phyloP scores from a whole-genome alignment of 2,329 filamentous ascomycete species.

The Aspergillus texensis region DNA sequence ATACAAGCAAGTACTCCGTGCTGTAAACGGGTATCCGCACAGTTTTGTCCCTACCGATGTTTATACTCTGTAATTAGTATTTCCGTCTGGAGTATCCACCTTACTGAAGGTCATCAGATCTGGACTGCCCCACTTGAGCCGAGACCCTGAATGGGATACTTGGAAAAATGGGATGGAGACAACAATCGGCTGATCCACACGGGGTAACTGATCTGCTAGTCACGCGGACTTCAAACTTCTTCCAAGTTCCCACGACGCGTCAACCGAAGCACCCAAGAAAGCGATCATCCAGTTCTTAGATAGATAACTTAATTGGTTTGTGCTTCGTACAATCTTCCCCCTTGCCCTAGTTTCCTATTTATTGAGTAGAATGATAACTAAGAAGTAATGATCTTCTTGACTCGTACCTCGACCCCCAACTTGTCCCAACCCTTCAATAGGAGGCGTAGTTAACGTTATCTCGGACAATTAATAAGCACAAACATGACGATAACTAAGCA shows the following conservation, averaged over 20 bases:
- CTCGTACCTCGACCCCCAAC: not conserved
- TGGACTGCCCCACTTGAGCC: conserved; percentile 21
- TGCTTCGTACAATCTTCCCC: not conserved
- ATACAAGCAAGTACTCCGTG: too few relatives aligned
- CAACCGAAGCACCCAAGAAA: conserved; percentile 11
- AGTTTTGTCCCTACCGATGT: not conserved
- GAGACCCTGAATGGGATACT: conserved; percentile 12
- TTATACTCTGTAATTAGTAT: too few relatives aligned
- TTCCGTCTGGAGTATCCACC: not conserved
- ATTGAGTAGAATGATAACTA: not conserved
- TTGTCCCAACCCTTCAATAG: too few relatives aligned
- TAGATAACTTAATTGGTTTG: not conserved
- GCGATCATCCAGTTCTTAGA: not conserved
- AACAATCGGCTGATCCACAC: not conserved
- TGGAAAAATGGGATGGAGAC: not conserved
- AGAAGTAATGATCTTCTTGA: not conserved
- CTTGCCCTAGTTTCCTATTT: not conserved
- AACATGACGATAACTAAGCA: not conserved
- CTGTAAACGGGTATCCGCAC: not conserved
- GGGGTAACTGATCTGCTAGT: conserved; percentile 19
- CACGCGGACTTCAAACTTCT: conserved; percentile 20
- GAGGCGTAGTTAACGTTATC: too few relatives aligned
- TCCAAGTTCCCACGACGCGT: conserved; percentile 11
- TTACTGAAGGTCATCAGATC: conserved; percentile 20
- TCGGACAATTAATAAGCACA: not conserved